Base-by-base conservation (phyloP, 768 basidiomycete genomes). In the Mycena floridula region DNA sequence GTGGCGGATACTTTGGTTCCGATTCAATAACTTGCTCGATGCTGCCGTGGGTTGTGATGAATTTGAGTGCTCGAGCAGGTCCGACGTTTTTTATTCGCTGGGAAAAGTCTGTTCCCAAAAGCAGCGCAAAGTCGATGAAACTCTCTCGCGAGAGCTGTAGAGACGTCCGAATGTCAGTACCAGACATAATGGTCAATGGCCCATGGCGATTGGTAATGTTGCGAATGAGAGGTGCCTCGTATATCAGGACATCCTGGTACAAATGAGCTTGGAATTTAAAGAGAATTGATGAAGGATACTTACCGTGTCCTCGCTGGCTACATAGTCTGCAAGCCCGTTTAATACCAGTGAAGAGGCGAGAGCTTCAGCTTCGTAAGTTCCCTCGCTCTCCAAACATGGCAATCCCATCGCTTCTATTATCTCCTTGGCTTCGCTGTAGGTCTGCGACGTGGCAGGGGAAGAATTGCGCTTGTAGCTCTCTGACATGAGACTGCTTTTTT, bases 61-160 rank as follows among this genome's bases (percentile, higher is more conserved):
- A 77, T 52, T 80, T 81, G 54, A 89, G 78, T 1, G 90, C 90
- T 2, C 81, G 81, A 0, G 66, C 56, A 1, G 92, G 91, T 1
- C 93, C 93, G 1, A 95, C 69, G 48, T 84, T 81, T 45, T 77
- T 85, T 47, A 96, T 87, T 4, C 93, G 80, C 37, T 83, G 79
- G 0, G 89, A 84, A 54, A 95, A 94, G 62, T 96, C 93, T 2
- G 92, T 95, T 9, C 93, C 93, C 8, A 93, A 74, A 5, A 96
- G 72, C 41, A 95, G 76, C 0, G 80, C 82, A 61, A 95, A 92
- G 63, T 96, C 93, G 53, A 95, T 60, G 61, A 77, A 93, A 40
- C 76, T 59, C 0, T 68, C 55, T 7, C 71, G 72, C 51, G 75
- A 65, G 22, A 96, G 76, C 9, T 67, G 57, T 26, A 91, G 74